phyloP scores from a whole-genome alignment of 1,284 basidiomycete species.

The Trametes polyzona region DNA sequence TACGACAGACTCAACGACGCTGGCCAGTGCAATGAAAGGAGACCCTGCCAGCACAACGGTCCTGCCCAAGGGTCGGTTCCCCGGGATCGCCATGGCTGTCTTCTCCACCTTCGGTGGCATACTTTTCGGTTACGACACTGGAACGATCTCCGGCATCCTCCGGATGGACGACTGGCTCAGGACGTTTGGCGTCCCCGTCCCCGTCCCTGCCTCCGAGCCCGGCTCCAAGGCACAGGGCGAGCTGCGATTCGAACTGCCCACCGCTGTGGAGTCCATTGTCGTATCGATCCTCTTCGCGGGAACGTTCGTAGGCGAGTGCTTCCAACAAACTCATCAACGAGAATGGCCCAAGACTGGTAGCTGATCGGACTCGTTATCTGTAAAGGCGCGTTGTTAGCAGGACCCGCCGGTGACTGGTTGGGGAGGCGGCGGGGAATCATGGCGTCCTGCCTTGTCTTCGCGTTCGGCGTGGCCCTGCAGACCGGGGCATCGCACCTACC shows the following conservation, averaged over 20 bases:
- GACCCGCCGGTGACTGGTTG: constrained; percentile 41
- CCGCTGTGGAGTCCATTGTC: constrained; percentile 53
- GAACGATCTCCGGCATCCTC: constrained; percentile 74
- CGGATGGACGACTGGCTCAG: constrained; percentile 54
- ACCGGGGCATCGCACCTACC: constrained; percentile 55
- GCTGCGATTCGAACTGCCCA: constrained; percentile 46
- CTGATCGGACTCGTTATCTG: neutral
- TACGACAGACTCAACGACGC: too few species aligned
- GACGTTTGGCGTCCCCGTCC: constrained; percentile 52
- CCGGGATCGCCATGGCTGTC: constrained; percentile 58
- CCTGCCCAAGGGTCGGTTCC: constrained; percentile 42
- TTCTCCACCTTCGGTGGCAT: constrained; percentile 90
- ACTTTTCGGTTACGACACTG: constrained; percentile 80
- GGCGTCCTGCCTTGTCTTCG: constrained; percentile 62
- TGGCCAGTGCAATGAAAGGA: too few species aligned
- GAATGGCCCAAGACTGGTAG: too few species aligned
- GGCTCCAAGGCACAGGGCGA: constrained; percentile 28
- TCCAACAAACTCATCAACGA: neutral
- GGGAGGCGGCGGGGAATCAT: constrained; percentile 61
- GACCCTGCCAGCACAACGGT: too few species aligned
- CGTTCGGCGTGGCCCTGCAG: constrained; percentile 70
- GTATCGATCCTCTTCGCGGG: constrained; percentile 52
- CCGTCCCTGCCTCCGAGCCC: too few species aligned
- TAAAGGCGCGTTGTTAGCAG: constrained; percentile 39
- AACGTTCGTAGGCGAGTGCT: constrained; percentile 46